These are phyloP conservation scores for Fusarium abutilonis DNA, from an alignment of 2,329 filamentous ascomycete species.

Conservation along the genomic window DNA sequence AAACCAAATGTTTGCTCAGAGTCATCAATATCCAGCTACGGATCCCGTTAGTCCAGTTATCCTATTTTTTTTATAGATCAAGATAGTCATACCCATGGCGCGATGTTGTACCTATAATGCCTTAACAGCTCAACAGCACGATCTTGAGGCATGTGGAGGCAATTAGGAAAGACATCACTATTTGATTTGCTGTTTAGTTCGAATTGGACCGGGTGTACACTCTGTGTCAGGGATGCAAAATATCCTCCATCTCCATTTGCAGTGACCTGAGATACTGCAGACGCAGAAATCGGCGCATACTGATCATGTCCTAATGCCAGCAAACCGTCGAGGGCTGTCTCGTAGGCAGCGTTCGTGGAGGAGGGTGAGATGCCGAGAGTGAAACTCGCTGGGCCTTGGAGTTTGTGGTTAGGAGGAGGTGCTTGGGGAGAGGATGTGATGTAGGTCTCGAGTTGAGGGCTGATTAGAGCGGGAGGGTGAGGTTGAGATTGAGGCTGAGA, in stretches of 20 bases:
- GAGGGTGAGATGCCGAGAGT: conserved; percentile 35
- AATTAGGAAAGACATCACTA: conserved; percentile 37
- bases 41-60: conserved; percentile 8
- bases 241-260: conserved; percentile 18
- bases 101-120: conserved; percentile 57
- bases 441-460: conserved; percentile 9
- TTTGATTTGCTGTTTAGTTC: conserved; percentile 13
- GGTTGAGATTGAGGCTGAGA: conserved; percentile 9
- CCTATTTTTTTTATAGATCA: background rate
- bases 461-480: conserved; percentile 15
- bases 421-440: conserved; percentile 21
- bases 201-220: conserved; percentile 10
- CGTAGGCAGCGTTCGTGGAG: conserved; percentile 41
- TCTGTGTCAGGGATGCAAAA: conserved; percentile 19
- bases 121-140: conserved; percentile 49
- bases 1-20: conserved; percentile 54
- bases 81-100: conserved; percentile 54
- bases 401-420: conserved; percentile 2
- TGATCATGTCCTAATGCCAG: conserved; percentile 48
- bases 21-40: conserved; percentile 56
- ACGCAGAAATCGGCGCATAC: conserved; percentile 20
- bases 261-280: conserved; percentile 13
- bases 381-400: conserved; percentile 22
- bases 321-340: conserved; percentile 49
- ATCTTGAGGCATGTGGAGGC: conserved; percentile 42